These are phyloP conservation scores for Halteria grandinella DNA, from an alignment of 73 alveolate genomes.

Conservation along the genomic window DNA sequence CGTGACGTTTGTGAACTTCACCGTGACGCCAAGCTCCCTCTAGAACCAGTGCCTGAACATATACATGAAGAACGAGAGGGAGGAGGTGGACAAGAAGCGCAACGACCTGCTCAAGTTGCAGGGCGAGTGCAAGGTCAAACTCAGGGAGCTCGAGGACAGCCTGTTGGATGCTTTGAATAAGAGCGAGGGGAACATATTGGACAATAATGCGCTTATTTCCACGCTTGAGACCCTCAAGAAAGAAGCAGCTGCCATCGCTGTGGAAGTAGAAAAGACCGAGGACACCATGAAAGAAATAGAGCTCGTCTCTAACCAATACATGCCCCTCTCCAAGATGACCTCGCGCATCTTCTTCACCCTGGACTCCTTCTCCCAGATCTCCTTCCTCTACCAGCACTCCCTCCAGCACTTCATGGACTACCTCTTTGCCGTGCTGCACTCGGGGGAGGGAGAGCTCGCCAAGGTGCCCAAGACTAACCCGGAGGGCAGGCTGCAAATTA, in stretches of 20 bases:
- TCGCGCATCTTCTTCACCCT: constrained; percentile 96
- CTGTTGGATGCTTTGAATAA: constrained; percentile 95
- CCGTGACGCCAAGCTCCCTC: constrained; percentile 97
- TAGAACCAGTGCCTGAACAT: constrained; percentile 96
- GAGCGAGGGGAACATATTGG: constrained; percentile 97
- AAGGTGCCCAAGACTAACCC: constrained; percentile 74
- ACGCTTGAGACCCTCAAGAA: constrained; percentile 97
- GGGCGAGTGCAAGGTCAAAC: constrained; percentile 94
- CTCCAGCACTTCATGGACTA: constrained; percentile 89
- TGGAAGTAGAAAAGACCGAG: constrained; percentile 92
- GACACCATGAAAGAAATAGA: constrained; percentile 94
- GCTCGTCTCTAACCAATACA: constrained; percentile 86
- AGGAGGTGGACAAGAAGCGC: constrained; percentile 97
- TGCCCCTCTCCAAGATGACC: constrained; percentile 89
- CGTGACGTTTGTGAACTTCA: constrained; percentile 99
- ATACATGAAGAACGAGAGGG: constrained; percentile 96
- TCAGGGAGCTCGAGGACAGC: constrained; percentile 97
- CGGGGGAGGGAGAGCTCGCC: constrained; percentile 70
- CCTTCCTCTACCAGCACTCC: constrained; percentile 91
- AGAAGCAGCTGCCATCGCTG: constrained; percentile 89
- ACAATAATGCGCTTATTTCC: constrained; percentile 94
- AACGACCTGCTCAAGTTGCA: constrained; percentile 93
- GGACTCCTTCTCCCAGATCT: constrained; percentile 86
- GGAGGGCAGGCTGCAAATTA: constrained; percentile 81
- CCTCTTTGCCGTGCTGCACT: constrained; percentile 71